These are phyloP conservation scores for Lactarius sanguifluus DNA, from an alignment of 768 basidiomycete genomes.

Conservation along the genomic window DNA sequence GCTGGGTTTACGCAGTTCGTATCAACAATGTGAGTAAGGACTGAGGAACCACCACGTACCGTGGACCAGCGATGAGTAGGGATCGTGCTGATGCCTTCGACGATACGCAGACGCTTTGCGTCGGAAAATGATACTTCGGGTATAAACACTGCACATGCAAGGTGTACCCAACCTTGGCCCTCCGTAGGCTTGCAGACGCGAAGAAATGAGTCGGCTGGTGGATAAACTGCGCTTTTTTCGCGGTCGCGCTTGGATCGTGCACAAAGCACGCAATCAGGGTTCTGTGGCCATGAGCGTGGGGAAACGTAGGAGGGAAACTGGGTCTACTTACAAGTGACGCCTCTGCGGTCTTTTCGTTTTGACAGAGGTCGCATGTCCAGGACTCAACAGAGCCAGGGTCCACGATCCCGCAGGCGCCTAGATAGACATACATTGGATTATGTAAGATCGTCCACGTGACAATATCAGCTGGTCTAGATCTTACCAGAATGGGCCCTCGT, in stretches of 20 bases:
- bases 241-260: constrained; percentile 57
- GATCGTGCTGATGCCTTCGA: constrained; percentile 82
- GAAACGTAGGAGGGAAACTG: background rate
- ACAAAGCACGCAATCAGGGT: constrained; percentile 82
- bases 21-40: constrained; percentile 24
- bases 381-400: constrained; percentile 63
- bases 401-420: constrained; percentile 66
- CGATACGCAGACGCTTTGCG: constrained; percentile 65
- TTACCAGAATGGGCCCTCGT: constrained; percentile 79
- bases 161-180: constrained; percentile 90
- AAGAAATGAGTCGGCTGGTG: constrained; percentile 62
- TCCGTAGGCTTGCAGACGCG: constrained; percentile 88
- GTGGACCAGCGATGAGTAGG: constrained; percentile 68
- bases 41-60: constrained; percentile 45
- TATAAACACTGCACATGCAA: constrained; percentile 85
- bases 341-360: constrained; percentile 78
- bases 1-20: constrained; percentile 41
- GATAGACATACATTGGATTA: background rate
- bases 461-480: constrained; percentile 26
- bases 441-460: background rate
- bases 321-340: constrained; percentile 67
- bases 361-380: constrained; percentile 88
- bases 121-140: constrained; percentile 85
- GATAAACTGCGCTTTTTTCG: constrained; percentile 45
- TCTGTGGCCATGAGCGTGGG: constrained; percentile 44